Conservation (phyloP, 306 rosid species). For the Cucurbita pepo region DNA sequence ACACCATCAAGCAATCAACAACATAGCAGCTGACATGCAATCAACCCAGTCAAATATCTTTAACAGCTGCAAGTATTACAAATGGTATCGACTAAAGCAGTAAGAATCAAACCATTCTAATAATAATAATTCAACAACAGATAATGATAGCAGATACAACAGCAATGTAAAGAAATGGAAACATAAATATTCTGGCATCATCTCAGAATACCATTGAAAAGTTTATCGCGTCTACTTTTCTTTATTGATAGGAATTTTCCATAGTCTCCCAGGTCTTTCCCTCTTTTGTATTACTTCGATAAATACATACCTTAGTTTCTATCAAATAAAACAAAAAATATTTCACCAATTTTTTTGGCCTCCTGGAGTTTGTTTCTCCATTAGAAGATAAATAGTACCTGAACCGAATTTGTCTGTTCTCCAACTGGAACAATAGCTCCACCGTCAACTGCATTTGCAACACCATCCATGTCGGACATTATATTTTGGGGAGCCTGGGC, state of each 20-base stretch:
- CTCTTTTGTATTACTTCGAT: background rate
- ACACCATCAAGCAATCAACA: conserved; percentile 6
- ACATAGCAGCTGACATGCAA: conserved; percentile 1
- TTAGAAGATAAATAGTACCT: conserved; percentile 32
- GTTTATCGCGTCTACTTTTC: background rate
- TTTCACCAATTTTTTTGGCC: background rate
- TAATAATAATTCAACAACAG: background rate
- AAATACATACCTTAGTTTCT: background rate
- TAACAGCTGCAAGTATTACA: background rate
- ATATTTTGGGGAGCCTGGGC: conserved; percentile 25
- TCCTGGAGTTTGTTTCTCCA: background rate
- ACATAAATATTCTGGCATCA: background rate
- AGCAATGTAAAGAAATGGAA: background rate
- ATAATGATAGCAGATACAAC: background rate
- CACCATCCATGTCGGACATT: conserved; percentile 36
- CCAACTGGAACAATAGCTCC: conserved; percentile 86
- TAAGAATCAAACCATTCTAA: background rate
- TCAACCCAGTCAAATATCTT: background rate
- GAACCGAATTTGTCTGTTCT: conserved; percentile 59
- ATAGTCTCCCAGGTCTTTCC: background rate
- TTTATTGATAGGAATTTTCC: background rate
- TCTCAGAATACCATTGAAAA: background rate
- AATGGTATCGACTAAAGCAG: background rate
- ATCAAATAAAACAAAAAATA: background rate
- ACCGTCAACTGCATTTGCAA: conserved; percentile 34